Conservation (phyloP, 2,329 filamentous ascomycete genomes). For the Byssochlamys sp. region DNA sequence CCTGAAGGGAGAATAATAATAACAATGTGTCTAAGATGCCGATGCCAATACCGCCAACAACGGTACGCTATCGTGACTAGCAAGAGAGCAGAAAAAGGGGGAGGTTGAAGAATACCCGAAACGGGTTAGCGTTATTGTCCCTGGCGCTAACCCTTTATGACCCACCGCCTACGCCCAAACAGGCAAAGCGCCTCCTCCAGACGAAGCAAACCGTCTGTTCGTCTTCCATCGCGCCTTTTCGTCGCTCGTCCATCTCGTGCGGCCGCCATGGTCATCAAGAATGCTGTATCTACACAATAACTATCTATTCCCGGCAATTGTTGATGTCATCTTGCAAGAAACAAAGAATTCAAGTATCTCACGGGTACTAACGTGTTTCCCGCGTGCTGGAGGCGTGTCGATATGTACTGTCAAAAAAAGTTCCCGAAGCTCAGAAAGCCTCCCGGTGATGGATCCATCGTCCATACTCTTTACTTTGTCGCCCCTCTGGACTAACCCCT, state of each 20-base stretch:
- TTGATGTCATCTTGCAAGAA: no score
- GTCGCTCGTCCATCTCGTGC: not conserved
- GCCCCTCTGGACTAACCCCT: not conserved
- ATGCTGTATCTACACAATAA: not conserved
- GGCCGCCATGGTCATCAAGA: not conserved
- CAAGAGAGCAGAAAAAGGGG: not conserved
- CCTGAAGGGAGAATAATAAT: not conserved
- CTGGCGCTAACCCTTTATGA: not conserved
- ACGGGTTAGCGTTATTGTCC: not conserved
- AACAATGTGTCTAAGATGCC: not conserved
- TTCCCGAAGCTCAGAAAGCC: not conserved
- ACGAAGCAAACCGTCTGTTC: not conserved
- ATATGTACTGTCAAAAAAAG: not conserved
- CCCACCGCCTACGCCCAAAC: not conserved
- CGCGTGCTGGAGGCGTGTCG: not conserved
- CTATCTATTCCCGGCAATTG: not conserved
- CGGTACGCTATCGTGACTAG: not conserved
- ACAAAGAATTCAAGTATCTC: no score
- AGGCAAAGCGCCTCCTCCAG: not conserved
- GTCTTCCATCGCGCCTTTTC: not conserved
- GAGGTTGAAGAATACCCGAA: not conserved
- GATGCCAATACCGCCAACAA: not conserved
- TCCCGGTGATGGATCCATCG: not conserved
- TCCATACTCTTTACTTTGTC: not conserved
- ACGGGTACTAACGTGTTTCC: not conserved